Evolutionary conservation across 352 stramenopile species (phyloP), one percentile per base, ranked within the genome.

Genomic region (Phytophthora pluvialis): DNA sequence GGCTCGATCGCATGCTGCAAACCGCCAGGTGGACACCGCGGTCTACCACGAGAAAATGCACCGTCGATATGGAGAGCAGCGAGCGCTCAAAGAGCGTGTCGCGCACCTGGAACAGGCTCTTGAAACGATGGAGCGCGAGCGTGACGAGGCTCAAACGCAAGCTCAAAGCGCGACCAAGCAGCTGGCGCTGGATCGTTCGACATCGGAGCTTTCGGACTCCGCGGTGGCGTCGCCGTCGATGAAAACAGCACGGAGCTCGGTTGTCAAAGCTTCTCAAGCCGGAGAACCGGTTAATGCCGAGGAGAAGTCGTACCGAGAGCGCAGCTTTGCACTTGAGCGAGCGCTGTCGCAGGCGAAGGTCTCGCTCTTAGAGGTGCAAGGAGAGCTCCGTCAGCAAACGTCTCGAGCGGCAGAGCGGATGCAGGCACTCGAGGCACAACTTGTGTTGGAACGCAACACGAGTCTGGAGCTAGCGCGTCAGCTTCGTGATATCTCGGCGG

Each of bases 21-120:
- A 72, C 70, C 70, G 26, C 2, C 43, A 50, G 0, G 50, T 90
- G 9, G 75, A 90, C 61, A 66, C 63, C 5, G 61, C 86, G 7
- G 51, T 69, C 5, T 91, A 94, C 42, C 85, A 94, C 10, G 79
- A 81, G 28, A 86, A 86, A 55, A 89, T 92, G 82, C 79, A 94
- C 28, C 77, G 63, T 25, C 81, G 83, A 7, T 91, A 94, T 64
- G 83, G 72, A 39, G 83, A 92, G 31, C 73, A 77, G 29, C 80
- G 84, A 33, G 55, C 53, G 0, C 51, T 94, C 8, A 83, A 83
- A 1, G 81, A 90, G 25, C 73, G 76, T 0, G 73, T 91, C 18
- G 58, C 35, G 1, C 55, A 73, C 13, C 53, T 94, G 0, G 78
- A 92, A 58, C 70, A 63, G 32, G 77, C 83, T 10, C 53, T 92